Evolutionary conservation across 495 filamentous ascomycete species (phyloP), one percentile per base, ranked within the genome.

Genomic region (Penicillium mononematosum): DNA sequence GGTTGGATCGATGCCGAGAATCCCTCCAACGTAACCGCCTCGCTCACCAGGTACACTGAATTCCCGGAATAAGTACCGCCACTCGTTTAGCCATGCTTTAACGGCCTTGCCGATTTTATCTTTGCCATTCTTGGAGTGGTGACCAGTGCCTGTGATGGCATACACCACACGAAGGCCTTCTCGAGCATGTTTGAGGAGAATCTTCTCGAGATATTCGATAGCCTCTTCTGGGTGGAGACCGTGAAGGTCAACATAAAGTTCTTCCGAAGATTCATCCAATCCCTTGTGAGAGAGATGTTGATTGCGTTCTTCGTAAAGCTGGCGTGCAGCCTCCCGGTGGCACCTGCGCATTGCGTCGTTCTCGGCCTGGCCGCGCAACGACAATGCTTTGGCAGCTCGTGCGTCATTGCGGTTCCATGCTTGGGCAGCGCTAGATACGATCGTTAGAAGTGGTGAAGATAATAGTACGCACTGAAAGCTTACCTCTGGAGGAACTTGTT

Each of bases 331-430:
- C 76, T 96, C 92, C 31, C 94, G 90, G 65, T 99, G 95, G 27
- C 91, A 92, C 78, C 95, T 95, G 59, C 92, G 85, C 95, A 99
- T 99, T 2, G 92, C 83, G 56, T 95, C 88, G 61, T 99, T 99
- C 75, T 98, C 95, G 44, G 86, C 91, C 70, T 98, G 95, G 25
- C 95, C 95, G 14, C 96, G 88, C 45, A 97, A 82, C 58, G 89
- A 94, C 48, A 97, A 79, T 39, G 94, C 94, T 74, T 98, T 98
- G 29, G 95, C 95, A 16, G 94, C 92, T 60, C 95, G 86, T 22
- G 95, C 92, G 70, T 99, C 95, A 66, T 95, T 97, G 48, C 95
- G 89, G 69, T 98, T 96, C 95, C 95, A 99, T n/a, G 95, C 95
- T 79, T 96, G 92, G n/a, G 94, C 93, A 50, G 95, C 95, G 67